A percentile compares a stretch with the other conserved stretches of the same genome.
These are phyloP conservation scores for Aspergillus incahuasiensis DNA, from an alignment of 495 filamentous ascomycete species.

Conservation along the genomic window DNA sequence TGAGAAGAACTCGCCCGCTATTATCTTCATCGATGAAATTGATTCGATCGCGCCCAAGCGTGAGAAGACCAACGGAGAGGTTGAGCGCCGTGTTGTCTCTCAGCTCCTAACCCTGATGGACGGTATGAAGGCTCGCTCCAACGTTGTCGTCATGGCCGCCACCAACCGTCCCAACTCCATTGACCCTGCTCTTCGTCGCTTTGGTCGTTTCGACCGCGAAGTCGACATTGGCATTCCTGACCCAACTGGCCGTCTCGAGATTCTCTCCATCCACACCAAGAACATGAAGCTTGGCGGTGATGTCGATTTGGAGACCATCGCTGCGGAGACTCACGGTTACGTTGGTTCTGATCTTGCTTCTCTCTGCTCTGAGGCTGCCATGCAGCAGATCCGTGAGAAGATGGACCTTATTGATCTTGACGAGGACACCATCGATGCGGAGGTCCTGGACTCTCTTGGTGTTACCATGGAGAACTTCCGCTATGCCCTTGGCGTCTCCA, in stretches of 20 bases:
- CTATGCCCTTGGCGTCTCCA: slow-evolving; percentile 94
- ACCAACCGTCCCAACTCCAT: slow-evolving; percentile 97
- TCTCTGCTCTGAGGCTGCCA: slow-evolving; percentile 98
- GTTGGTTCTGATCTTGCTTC: slow-evolving; percentile 98
- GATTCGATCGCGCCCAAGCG: slow-evolving; percentile 98
- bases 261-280: slow-evolving; percentile 98
- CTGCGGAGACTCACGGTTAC: slow-evolving; percentile 97
- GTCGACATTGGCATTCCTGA: slow-evolving; percentile 98
- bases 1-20: slow-evolving; percentile 98
- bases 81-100: slow-evolving; percentile 96
- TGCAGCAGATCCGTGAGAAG: slow-evolving; percentile 99
- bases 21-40: slow-evolving; percentile 99
- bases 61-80: slow-evolving; percentile 99
- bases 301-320: slow-evolving; percentile 94
- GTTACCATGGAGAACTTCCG: slow-evolving; percentile 99
- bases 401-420: slow-evolving; percentile 99
- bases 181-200: slow-evolving; percentile 88
- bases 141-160: slow-evolving; percentile 97
- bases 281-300: slow-evolving; percentile 99
- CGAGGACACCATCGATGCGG: slow-evolving; percentile 97
- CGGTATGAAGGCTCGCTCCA: slow-evolving; percentile 98
- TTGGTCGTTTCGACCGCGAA: slow-evolving; percentile 96
- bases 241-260: slow-evolving; percentile 97
- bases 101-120: slow-evolving; percentile 98
- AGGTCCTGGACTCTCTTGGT: slow-evolving; percentile 95